A percentile compares a stretch with the other conserved stretches of the same genome.
These are phyloP conservation scores for Ceratocystis ficicola DNA, from an alignment of 2,329 filamentous ascomycete species.

Conservation along the genomic window DNA sequence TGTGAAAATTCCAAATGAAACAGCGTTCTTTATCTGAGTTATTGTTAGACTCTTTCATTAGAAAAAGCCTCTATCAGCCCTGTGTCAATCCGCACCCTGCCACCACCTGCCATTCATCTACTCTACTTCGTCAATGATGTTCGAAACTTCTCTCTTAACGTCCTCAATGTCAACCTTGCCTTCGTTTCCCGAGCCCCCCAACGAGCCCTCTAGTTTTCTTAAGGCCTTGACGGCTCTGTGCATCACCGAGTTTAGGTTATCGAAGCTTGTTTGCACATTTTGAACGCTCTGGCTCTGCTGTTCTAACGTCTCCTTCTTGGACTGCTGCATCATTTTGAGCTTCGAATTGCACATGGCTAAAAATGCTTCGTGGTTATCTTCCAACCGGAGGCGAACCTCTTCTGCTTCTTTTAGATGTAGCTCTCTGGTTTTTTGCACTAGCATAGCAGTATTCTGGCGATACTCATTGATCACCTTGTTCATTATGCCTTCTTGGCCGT, in stretches of 20 bases:
- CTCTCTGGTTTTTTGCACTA: conserved; percentile 12
- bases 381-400: not conserved
- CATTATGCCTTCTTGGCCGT: conserved; percentile 14
- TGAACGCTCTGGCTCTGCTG: not conserved
- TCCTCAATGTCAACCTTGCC: not conserved
- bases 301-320: not conserved
- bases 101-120: not conserved
- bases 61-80: not conserved
- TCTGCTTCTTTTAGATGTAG: conserved; percentile 13
- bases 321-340: conserved; percentile 8
- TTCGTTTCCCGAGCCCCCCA: not conserved
- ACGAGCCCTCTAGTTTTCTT: conserved; percentile 5
- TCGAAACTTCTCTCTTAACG: conserved; percentile 11
- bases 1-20: too few species aligned
- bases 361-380: conserved; percentile 15
- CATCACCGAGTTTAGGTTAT: conserved; percentile 7
- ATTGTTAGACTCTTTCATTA: not conserved
- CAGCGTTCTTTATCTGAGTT: too few species aligned
- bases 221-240: conserved; percentile 3
- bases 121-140: conserved; percentile 10
- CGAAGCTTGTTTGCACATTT: not conserved
- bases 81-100: not conserved
- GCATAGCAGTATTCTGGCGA: not conserved
- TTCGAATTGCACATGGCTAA: conserved; percentile 11
- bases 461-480: conserved; percentile 17